Base-by-base conservation (phyloP, 192 early-diverging fungal species). In the Podila horticola region DNA sequence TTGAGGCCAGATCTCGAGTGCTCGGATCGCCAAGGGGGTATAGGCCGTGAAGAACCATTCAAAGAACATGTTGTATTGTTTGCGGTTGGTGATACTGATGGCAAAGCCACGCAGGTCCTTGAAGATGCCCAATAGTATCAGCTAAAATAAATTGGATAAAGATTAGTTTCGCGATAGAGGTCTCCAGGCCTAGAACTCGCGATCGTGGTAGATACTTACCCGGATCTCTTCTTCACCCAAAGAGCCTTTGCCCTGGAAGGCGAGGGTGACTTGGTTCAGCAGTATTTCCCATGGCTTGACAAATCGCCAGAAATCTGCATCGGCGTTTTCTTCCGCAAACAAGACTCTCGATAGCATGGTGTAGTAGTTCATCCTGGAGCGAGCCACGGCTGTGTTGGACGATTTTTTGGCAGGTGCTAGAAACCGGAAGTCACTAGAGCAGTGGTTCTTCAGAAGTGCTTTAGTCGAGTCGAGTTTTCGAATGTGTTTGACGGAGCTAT, bases 31-130 rank as follows among this genome's bases (percentile, higher is more conserved):
- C 22, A 95, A 79, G 4, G 79, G 86, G 45, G 91, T 88, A 61
- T 91, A 88, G 17, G 86, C 75, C 8, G 95, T 89, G 75, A 89
- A 92, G 34, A 97, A 89, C 96, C 96, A 97, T 49, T 94, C 92
- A 64, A 95, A 96, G 69, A 97, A 94, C 36, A 93, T 29, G 17
- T 79, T 73, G 65, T 89, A 93, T 72, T 90, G 83, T 63, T 74
- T 77, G 73, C 90, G 77, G 17, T 81, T 85, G 69, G 86, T 85
- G 33, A 95, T 85, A 29, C 92, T 89, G 2, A 85, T 75, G 59
- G 95, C 84, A 57, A 97, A 91, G 4, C 95, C 95, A 28, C 93
- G 88, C 68, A 96, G 72, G 69, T 96, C 94, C 34, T 90, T 87
- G 73, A 97, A 94, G 8, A 91, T 64, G 31, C 92, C 91, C 11